Percentiles rank a stretch among this genome's conserved stretches.
phyloP scores from a whole-genome alignment of 305 asterid genomes.

The Withania somnifera region DNA sequence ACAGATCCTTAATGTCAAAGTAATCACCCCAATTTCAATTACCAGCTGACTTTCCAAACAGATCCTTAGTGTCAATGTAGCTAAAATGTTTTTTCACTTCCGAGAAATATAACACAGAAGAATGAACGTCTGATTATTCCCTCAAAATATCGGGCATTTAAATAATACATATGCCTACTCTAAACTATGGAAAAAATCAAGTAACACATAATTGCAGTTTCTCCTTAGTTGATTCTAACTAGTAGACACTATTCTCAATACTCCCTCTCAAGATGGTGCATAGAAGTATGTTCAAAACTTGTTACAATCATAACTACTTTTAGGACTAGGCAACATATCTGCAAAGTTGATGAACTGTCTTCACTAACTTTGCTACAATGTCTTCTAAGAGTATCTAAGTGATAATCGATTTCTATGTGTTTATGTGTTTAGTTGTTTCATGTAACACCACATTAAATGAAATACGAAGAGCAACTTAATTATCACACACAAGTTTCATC shows the following conservation, averaged over 20 bases:
- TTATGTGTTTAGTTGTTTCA: too few species aligned
- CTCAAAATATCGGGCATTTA: not conserved
- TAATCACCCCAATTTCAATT: too few species aligned
- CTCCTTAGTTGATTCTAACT: not conserved
- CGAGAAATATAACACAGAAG: not conserved
- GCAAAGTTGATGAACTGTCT: too few species aligned
- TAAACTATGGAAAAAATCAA: not conserved
- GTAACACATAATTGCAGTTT: not conserved
- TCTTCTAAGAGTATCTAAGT: too few species aligned
- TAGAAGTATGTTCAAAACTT: not conserved
- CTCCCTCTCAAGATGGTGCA: not conserved
- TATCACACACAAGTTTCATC: too few species aligned
- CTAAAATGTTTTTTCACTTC: not conserved
- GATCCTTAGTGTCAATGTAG: not conserved
- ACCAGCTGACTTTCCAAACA: too few species aligned
- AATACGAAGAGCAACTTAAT: too few species aligned
- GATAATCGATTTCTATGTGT: too few species aligned
- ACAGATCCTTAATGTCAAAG: too few species aligned
- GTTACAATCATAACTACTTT: not conserved
- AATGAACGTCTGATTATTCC: not conserved
- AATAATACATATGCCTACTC: not conserved
- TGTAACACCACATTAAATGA: too few species aligned
- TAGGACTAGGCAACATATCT: too few species aligned
- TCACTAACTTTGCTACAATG: too few species aligned
- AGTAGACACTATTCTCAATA: not conserved